Percentiles rank a stretch among this genome's conserved stretches.
These are phyloP conservation scores for Pythium sukuiense DNA, from an alignment of 352 stramenopile genomes.

Conservation along the genomic window DNA sequence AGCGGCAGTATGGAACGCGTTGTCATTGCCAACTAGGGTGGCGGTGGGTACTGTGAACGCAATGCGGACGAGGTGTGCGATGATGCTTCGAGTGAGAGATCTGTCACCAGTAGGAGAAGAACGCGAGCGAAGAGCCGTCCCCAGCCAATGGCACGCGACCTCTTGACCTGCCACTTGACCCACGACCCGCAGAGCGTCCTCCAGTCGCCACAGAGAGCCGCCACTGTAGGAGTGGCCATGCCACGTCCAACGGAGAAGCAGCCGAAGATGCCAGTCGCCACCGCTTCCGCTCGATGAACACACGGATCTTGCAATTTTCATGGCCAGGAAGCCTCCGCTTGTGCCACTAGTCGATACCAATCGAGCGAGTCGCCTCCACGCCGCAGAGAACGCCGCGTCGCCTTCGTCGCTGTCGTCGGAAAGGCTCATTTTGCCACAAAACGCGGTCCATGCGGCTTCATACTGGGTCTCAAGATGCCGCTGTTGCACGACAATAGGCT, in stretches of 20 bases:
- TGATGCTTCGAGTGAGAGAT: not conserved
- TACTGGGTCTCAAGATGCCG: constrained; percentile 7
- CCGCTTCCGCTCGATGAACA: constrained; percentile 1
- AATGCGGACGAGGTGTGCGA: constrained; percentile 28
- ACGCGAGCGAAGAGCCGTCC: constrained; percentile 2
- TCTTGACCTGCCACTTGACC: not conserved
- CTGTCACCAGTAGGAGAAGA: not conserved
- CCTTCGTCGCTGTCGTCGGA: not conserved
- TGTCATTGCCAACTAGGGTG: not conserved
- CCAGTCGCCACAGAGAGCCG: constrained; percentile 19
- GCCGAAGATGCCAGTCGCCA: not conserved
- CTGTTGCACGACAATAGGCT: not conserved
- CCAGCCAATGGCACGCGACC: constrained; percentile 1
- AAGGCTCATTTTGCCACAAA: constrained; percentile 8
- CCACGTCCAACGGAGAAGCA: constrained; percentile 3
- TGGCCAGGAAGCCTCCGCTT: not conserved
- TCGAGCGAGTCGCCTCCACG: not conserved
- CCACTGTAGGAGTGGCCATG: not conserved
- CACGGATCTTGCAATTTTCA: constrained; percentile 7
- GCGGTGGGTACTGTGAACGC: constrained; percentile 15
- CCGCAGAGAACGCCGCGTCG: not conserved
- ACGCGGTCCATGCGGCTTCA: constrained; percentile 18
- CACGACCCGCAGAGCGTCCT: constrained; percentile 25
- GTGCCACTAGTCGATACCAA: not conserved
- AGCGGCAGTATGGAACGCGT: not conserved